Base-by-base conservation (phyloP, 2,329 filamentous ascomycete genomes). In the Penicillium sp. region DNA sequence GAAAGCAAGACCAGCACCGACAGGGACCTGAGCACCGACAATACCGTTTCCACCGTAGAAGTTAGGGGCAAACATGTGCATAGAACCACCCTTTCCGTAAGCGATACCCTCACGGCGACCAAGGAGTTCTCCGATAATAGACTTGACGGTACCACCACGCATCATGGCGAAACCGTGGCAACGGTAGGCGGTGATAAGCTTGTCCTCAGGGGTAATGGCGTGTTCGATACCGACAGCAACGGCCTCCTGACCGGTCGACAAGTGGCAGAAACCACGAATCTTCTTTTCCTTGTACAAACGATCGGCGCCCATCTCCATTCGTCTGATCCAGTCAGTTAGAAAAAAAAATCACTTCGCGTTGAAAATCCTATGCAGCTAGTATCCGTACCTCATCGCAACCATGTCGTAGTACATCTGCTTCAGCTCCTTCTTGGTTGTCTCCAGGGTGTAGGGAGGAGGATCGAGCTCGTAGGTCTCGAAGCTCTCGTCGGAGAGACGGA, bases 271-370 rank as follows among this genome's bases (percentile, higher is more conserved):
- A 80, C 94, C 94, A 69, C 94, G 90, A 69, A 99, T 97, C 85
- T 99, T 97, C 88, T 99, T 99, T 83, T 97, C 94, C 83, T 99
- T 99, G 90, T 99, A 99, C 71, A 99, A 83, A 74, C 93, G 86
- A 75, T 99, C 94, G 80, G 94, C 91, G 65, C 93, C 92, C 93
- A 99, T 96, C 80, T 99, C 94, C 94, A 99, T 96, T 77, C 96
- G 94, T 80, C 92, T 96, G 68, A 56, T 62, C 66, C 57, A 61
- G 60, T 55, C 28, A 26, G 47, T 51, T n/a, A 43, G 40, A 43
- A 52, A 5, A 43, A 33, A 26, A 56, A 14, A 40, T 5, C 3
- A 16, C 20, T 40, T 28, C 24, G 18, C 18, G 5, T 12, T 9
- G n/a, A 23, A 2, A 7, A 23, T 12, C 12, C 18, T 42, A 18